Base-by-base conservation (phyloP, 768 basidiomycete genomes). In the Collybiopsis luxurians region DNA sequence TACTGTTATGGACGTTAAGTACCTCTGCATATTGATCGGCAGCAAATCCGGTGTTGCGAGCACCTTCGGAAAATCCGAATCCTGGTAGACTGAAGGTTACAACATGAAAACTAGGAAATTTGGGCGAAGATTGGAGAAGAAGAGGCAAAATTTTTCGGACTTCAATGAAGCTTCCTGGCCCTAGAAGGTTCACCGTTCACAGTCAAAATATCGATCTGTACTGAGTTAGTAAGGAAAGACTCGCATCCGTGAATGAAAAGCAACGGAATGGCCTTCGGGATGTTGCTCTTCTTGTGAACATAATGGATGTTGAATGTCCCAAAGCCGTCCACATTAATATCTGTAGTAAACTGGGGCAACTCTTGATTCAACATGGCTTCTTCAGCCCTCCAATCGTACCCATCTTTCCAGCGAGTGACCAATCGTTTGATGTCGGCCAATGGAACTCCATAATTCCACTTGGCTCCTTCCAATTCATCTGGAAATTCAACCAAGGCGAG, bases 141-240 rank as follows among this genome's bases (percentile, higher is more conserved):
- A 79, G 59, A 1, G 79, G 72, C 1, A 80, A 63, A 1, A 80
- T 53, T 65, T 79, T 81, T 46, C 62, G 55, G 12, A 70, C 72
- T 60, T 81, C 79, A 13, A 69, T 54, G 58, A 77, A 76, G 54
- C 71, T 64, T 24, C 79, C 79, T 0, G 79, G 79, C 79, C 79
- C 78, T 78, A 45, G 36, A 4, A 24, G 26, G n/a, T n/a, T n/a
- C n/a, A 13, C 0, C 38, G 44, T 39, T 28, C 28, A 53, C 3
- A 10, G 7, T 56, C 7, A 53, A 30, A 17, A 50, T 19, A 10
- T 15, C 17, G 13, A 15, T 28, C 9, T n/a, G 9, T 24, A 51
- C 21, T 4, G 15, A 21, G 17, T 24, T 24, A 10, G 9, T 2
- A 0, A 7, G 27, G 31, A 17, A 27, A 24, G 28, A 55, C 58